Evolutionary conservation across 2,329 filamentous ascomycete genomes (phyloP).

Genomic region (Intubia oerlemansii): DNA sequence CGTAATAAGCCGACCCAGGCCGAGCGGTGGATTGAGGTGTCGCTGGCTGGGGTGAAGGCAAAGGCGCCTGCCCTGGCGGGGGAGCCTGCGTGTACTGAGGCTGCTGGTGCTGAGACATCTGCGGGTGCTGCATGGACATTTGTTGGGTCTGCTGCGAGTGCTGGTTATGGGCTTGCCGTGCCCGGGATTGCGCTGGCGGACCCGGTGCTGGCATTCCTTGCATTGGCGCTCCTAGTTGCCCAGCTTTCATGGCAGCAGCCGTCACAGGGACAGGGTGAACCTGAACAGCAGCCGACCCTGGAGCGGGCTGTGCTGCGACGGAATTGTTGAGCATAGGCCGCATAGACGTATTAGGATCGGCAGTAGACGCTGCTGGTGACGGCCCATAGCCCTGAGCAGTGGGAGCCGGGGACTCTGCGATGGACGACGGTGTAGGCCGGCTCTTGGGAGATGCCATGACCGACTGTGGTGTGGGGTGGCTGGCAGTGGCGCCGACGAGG

Average conservation of each 20-base stretch:
- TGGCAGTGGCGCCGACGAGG: constrained; percentile 11
- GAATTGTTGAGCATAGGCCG: constrained; percentile 15
- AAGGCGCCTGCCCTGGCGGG: constrained; percentile 11
- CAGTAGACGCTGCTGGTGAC: constrained; percentile 19
- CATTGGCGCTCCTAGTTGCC: constrained; percentile 9
- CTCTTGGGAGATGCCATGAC: constrained; percentile 46
- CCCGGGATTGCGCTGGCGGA: constrained; percentile 1
- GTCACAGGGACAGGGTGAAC: too few relatives aligned
- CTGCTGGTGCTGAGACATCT: constrained; percentile 19
- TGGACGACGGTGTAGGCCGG: constrained; percentile 60
- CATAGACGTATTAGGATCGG: constrained; percentile 22
- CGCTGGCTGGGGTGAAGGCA: constrained; percentile 7
- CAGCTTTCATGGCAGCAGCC: constrained; percentile 16
- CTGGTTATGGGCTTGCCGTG: constrained; percentile 9
- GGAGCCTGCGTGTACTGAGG: constrained; percentile 10
- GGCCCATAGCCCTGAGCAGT: too few relatives aligned
- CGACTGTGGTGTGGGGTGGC: constrained; percentile 16
- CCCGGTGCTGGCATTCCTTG: constrained; percentile 5
- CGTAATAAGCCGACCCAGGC: constrained; percentile 41
- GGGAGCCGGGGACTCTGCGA: not conserved
- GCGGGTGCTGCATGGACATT: constrained; percentile 8
- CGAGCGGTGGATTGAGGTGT: constrained; percentile 12
- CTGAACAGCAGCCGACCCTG: constrained; percentile 4
- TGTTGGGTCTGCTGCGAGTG: constrained; percentile 4
- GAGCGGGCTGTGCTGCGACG: constrained; percentile 8